phyloP scores from a whole-genome alignment of 2,329 filamentous ascomycete genomes.

The Colletotrichum siamense region DNA sequence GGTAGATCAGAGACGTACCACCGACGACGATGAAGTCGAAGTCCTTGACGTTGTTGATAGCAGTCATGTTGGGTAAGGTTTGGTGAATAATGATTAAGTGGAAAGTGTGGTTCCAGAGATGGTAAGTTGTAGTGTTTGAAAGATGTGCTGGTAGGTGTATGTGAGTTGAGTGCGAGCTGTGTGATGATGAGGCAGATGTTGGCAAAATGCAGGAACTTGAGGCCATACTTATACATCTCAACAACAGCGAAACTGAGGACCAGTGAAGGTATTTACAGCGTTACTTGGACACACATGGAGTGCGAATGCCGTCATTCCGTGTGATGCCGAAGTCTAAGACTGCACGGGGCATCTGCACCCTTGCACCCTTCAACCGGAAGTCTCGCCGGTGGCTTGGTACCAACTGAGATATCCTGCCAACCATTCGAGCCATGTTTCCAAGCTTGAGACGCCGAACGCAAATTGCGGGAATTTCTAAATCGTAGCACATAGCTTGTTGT shows the following conservation, averaged over 20 bases:
- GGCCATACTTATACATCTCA: not conserved
- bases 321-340: not conserved
- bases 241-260: not conserved
- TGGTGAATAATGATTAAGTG: not conserved
- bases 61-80: conserved; percentile 21
- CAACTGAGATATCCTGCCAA: not conserved
- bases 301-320: not conserved
- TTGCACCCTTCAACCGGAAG: not conserved
- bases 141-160: not conserved
- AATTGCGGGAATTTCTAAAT: fast-evolving
- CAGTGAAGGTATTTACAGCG: not conserved
- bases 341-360: not conserved
- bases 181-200: not conserved
- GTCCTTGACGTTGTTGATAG: conserved; percentile 8
- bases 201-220: not conserved
- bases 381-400: not conserved
- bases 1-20: not conserved
- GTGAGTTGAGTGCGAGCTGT: not conserved
- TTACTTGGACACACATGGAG: not conserved
- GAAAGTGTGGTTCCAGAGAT: fast-evolving
- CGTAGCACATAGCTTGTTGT: not conserved
- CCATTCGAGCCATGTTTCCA: fast-evolving
- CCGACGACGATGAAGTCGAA: conserved; percentile 48
- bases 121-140: fast-evolving
- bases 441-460: not conserved